Base-by-base conservation (phyloP, 306 rosid genomes). In the Citrullus amarus region DNA sequence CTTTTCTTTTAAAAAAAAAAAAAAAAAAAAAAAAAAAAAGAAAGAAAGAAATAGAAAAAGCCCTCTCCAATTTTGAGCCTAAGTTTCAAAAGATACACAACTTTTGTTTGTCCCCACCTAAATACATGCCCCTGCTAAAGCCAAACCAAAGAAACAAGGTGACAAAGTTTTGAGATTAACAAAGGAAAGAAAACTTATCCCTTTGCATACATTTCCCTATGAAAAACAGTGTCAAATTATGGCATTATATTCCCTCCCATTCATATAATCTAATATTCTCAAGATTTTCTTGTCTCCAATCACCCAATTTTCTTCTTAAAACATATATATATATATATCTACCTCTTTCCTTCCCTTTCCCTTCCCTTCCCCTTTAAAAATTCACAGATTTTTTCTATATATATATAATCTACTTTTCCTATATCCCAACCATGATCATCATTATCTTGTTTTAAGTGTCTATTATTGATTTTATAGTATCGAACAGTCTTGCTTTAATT, bases 111-210 rank as follows among this genome's bases (percentile, higher is more conserved):
- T 70, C 77, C 43, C 77, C 77, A 72, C 43, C 13, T 5, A 39
- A 67, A 39, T 8, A 39, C 73, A 69, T 43, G 75, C 36, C 75
- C 9, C 9, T 68, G 18, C 30, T 15, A 68, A 68, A 18, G 34
- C 75, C 75, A 68, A 68, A 68, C 54, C 54, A 43, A 72, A 8
- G 15, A 15, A 72, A 50, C 15, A 48, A 72, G 58, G 7, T 65
- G 71, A 50, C 77, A 72, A 72, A 72, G 77, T 72, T 50, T 72
- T 72, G 59, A 22, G 76, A 71, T 71, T 72, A 50, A 72, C 77
- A 48, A 72, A 50, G 43, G 22, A 16, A 70, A 43, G 4, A 6
- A 72, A 14, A 72, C 43, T 71, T 71, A 25, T 72, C 59, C 59
- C 56, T 46, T 70, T 46, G 39, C 3, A 20, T 16, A 65, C 48